phyloP scores from a whole-genome alignment of 176 grass and related monocot genomes.

The Calamus simplicifolius region DNA sequence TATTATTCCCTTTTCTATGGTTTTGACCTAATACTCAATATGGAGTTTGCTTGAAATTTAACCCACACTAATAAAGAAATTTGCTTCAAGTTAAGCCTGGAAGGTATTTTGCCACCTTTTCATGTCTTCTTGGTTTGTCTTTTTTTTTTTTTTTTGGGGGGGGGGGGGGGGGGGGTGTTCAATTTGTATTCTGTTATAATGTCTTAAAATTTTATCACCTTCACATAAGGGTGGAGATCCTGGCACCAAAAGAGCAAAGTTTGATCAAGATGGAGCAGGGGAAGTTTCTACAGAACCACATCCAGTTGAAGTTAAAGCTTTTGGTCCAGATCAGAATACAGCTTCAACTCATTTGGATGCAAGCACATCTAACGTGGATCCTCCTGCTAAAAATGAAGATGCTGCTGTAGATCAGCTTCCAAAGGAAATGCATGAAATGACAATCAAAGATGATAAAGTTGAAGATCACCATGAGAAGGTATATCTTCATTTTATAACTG shows the following conservation, averaged over 20 bases:
- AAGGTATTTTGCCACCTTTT: no score
- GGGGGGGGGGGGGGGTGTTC: no score
- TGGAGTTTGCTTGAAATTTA: no score
- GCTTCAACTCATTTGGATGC: conserved; percentile 53
- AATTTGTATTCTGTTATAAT: no score
- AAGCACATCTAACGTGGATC: conserved; percentile 55
- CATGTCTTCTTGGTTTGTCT: no score
- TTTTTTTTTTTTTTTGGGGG: no score
- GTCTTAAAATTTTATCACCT: not conserved
- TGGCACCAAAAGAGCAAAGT: conserved; percentile 74
- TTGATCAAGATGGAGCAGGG: conserved; percentile 60
- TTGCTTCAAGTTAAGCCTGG: no score
- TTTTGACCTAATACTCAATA: no score
- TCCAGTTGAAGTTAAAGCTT: conserved; percentile 38
- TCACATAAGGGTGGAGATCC: conserved; percentile 64
- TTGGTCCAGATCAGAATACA: conserved; percentile 29
- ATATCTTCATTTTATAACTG: not conserved
- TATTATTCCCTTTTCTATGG: no score
- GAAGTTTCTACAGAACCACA: conserved; percentile 56
- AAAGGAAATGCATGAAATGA: conserved; percentile 86
- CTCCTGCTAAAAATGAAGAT: conserved; percentile 49
- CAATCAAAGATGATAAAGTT: conserved; percentile 75
- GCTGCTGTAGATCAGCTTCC: conserved; percentile 66
- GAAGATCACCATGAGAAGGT: conserved; percentile 55
- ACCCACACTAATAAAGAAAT: no score